Base-by-base conservation (phyloP, 2,329 filamentous ascomycete species). In the Boeremia lycopersici region DNA sequence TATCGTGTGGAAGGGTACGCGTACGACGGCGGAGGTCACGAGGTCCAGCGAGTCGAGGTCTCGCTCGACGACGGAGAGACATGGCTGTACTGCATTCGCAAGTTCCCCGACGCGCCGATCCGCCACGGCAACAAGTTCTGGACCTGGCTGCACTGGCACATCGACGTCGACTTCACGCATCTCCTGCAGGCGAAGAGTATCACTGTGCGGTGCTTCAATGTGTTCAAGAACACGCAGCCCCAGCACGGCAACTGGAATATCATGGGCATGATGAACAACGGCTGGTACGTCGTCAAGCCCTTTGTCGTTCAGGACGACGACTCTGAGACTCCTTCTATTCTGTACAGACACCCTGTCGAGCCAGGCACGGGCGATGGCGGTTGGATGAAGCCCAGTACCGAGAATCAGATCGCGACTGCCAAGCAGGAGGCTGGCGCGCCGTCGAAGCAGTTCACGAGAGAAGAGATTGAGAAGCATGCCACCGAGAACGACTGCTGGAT, bases 211-310 rank as follows among this genome's bases (percentile, higher is more conserved):
- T 79, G 77, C 54, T 81, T 78, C 64, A 78, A 82, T 49, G 79
- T 78, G 0, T 78, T 78, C 66, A 82, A 81, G 56, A 81, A 81
- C 56, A 81, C 79, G 1, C 81, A 84, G 56, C 81, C 81, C 1
- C 62, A 75, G 53, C 67, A 74, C 17, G 73, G 74, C 4, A 69
- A 65, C 4, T 83, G 81, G 81, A 83, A 82, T 53, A 71, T 80
- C 1, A 75, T 79, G 76, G 80, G 78, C 10, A 82, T 83, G 79
- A 82, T 84, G 81, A 84, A 83, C 64, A 83, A 83, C 39, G 77
- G 76, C 56, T 81, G 77, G 77, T 82, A 82, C 56, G 56, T 67
- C 1, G 76, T 83, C 12, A 76, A 75, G 40, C 65, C 76, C 0
- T 74, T 78, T 31, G 74, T 78, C 4, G 50, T 68, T 0, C 65